Conservation (phyloP, 352 stramenopile genomes). For the Phytophthora megakarya region DNA sequence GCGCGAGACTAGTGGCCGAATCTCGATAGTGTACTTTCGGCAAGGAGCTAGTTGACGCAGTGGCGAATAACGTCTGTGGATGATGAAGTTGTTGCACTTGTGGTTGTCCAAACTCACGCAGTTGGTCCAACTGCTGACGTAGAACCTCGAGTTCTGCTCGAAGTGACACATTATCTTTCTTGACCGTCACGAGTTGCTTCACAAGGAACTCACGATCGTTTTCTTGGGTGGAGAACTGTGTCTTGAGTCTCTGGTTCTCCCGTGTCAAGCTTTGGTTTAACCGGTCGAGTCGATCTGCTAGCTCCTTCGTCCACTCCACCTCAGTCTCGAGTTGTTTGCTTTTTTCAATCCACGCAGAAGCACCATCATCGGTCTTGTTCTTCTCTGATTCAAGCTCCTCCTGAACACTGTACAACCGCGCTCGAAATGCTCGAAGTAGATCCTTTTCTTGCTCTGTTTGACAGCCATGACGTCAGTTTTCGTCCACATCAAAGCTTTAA, state of each 20-base stretch:
- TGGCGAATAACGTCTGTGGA: slow-evolving; percentile 15
- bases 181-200: slow-evolving; percentile 90
- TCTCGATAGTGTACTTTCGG: slow-evolving; percentile 41
- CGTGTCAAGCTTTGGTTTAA: slow-evolving; percentile 89
- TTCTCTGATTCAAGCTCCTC: slow-evolving; percentile 93
- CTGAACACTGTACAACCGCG: slow-evolving; percentile 92
- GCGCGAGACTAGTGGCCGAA: slow-evolving; percentile 15
- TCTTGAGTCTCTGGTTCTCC: slow-evolving; percentile 91
- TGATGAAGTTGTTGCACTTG: slow-evolving; percentile 39
- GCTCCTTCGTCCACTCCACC: slow-evolving; percentile 90
- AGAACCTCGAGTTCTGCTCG: slow-evolving; percentile 61
- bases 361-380: slow-evolving; percentile 89
- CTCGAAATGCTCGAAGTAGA: slow-evolving; percentile 88
- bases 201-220: slow-evolving; percentile 95
- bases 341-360: slow-evolving; percentile 91
- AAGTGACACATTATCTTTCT: slow-evolving; percentile 91
- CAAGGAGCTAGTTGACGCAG: slow-evolving; percentile 48
- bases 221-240: slow-evolving; percentile 92
- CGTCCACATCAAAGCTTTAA: not conserved
- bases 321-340: slow-evolving; percentile 90
- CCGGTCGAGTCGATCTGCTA: slow-evolving; percentile 87
- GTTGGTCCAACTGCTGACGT: slow-evolving; percentile 58
- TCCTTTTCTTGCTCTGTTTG: slow-evolving; percentile 89
- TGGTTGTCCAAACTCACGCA: slow-evolving; percentile 44
- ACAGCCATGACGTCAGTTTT: not conserved